Evolutionary conservation across 495 filamentous ascomycete genomes (phyloP), one percentile per base, ranked within the genome.

Genomic region (Neurospora sublineolata): DNA sequence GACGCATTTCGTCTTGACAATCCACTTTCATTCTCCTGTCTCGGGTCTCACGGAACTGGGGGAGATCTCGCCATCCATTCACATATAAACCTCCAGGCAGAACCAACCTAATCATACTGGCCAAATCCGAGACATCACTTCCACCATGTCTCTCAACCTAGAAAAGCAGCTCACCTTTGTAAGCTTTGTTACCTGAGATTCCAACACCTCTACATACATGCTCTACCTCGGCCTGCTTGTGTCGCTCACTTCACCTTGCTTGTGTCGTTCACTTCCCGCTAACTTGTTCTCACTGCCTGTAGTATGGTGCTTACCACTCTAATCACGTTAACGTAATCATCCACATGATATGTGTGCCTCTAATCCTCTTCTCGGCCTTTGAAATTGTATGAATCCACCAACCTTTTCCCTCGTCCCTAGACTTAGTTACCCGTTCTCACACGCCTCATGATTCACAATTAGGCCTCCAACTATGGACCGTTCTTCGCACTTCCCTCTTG

Each of bases 271-370:
- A 36, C 46, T 14, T 58, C 5, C 20, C 5, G 58, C 70, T 72
- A 75, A 74, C 77, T 71, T 14, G 75, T 72, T 64, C 27, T 69
- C 42, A 16, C 38, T 27, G 10, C 68, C 8, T 70, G 60, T 73
- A 97, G 95, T 99, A 99, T 86, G 94, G 95, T 76, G 88, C 93
- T 37, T 97, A 99, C 80, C 95, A 99, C 80, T 90, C 92, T 79
- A 91, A 97, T 82, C 84, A 88, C 10, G 92, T 96, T 77, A 99
- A 99, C 77, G 83, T 97, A 70, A 86, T 87, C 30, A 97, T 99
- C 75, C 95, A 99, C 79, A 90, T 97, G 76, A 84, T 89, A 33
- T 97, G 92, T 78, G 94, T 99, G 10, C 95, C 95, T 1, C 77
- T 92, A 40, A 87, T 99, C 46, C 82, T 97, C 70, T 89, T 96